These are phyloP conservation scores for Verticillium longisporum DNA, from an alignment of 2,329 filamentous ascomycete genomes.

Conservation along the genomic window DNA sequence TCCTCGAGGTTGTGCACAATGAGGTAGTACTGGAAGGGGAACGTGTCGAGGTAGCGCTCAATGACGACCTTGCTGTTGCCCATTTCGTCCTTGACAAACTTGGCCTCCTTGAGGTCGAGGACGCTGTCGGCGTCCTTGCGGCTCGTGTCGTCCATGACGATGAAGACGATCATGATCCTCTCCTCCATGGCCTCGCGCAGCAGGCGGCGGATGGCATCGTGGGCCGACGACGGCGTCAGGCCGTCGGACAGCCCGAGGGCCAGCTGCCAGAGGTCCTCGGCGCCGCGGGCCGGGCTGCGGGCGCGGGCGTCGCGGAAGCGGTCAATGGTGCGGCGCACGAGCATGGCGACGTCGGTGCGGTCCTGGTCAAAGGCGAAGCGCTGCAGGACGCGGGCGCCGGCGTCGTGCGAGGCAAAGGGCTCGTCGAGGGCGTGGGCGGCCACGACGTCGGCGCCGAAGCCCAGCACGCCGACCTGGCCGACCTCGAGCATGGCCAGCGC, in stretches of 20 bases:
- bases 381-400: slow-evolving; percentile 77
- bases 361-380: slow-evolving; percentile 81
- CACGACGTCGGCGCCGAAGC: slow-evolving; percentile 78
- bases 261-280: slow-evolving; percentile 85
- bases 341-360: slow-evolving; percentile 74
- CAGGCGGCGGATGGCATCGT: slow-evolving; percentile 74
- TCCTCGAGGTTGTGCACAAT: slow-evolving; percentile 90
- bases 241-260: slow-evolving; percentile 91
- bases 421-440: slow-evolving; percentile 80
- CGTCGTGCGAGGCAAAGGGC: slow-evolving; percentile 69
- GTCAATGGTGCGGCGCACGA: slow-evolving; percentile 72
- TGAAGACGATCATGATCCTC: slow-evolving; percentile 96
- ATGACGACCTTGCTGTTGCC: slow-evolving; percentile 66
- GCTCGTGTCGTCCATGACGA: slow-evolving; percentile 72
- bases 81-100: slow-evolving; percentile 62
- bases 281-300: slow-evolving; percentile 41
- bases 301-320: slow-evolving; percentile 73
- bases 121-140: slow-evolving; percentile 56
- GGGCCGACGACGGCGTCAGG: slow-evolving; percentile 73
- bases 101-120: slow-evolving; percentile 80
- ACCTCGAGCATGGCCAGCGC: slow-evolving; percentile 88
- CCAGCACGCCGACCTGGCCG: slow-evolving; percentile 84
- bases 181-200: slow-evolving; percentile 86
- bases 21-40: slow-evolving; percentile 95
- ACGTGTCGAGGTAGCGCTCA: slow-evolving; percentile 87